phyloP scores from a whole-genome alignment of 139 green algal genomes.

The Chlamydomonas schloesseri region DNA sequence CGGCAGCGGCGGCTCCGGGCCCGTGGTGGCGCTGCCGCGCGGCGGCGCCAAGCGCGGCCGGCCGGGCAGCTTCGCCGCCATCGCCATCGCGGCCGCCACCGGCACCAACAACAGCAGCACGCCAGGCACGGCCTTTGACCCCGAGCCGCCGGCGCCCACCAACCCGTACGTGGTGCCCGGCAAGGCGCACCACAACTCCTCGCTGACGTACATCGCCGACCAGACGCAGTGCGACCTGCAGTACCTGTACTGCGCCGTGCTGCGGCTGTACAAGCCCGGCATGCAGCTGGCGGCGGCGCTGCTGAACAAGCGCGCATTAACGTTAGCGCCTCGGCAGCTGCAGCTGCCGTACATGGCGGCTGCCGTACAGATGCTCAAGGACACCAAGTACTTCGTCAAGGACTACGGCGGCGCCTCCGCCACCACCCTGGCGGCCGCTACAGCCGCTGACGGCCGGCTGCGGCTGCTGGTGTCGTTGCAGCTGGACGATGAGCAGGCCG shows the following conservation, averaged over 20 bases:
- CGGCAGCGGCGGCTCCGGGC: not conserved
- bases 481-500: constrained; percentile 15
- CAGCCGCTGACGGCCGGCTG: constrained; percentile 8
- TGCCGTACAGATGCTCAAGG: constrained; percentile 72
- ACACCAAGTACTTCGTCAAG: constrained; percentile 94
- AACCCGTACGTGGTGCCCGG: constrained; percentile 30
- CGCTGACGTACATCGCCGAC: constrained; percentile 50
- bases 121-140: constrained; percentile 13
- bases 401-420: constrained; percentile 62
- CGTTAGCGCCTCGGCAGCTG: constrained; percentile 6
- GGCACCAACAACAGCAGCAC: not conserved
- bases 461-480: constrained; percentile 19
- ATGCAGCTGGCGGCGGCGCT: not conserved
- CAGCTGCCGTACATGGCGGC: constrained; percentile 5
- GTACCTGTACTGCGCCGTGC: constrained; percentile 71
- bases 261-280: constrained; percentile 70
- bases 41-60: not conserved
- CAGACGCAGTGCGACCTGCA: constrained; percentile 78
- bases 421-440: constrained; percentile 16
- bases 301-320: not conserved
- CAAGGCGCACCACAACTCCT: constrained; percentile 47
- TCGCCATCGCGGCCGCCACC: not conserved
- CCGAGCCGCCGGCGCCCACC: constrained; percentile 13
- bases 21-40: not conserved
- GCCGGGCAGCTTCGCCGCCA: not conserved